Base-by-base conservation (phyloP, 2,329 filamentous ascomycete species). In the Calcarisporium arbuscula region DNA sequence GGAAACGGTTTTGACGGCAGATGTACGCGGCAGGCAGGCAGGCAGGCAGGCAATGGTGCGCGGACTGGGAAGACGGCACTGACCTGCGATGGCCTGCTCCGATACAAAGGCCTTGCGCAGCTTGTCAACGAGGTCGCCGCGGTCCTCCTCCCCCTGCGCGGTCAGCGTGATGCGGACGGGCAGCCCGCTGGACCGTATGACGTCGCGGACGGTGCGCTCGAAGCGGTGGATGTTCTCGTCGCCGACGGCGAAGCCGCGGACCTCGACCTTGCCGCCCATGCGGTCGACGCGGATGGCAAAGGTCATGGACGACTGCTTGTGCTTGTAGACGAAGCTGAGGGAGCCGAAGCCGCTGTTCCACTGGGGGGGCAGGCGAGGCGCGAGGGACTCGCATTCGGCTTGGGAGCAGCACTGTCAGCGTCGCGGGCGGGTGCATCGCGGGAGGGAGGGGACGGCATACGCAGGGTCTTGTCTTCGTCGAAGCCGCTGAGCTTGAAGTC, bases 271-370 rank as follows among this genome's bases (percentile, higher is more conserved):
- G 48, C 72, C 72, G 28, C 89, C 88, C 49, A 95, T 72, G 34
- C 87, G 77, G 56, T 82, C 87, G 42, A 94, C 64, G 54, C 88
- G 90, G 46, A 95, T 58, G 19, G 95, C 69, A 53, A 84, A 95
- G 39, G 82, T 76, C 74, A 89, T 85, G 12, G 87, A 80, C 0
- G 87, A 94, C 55, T 94, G 85, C 17, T 76, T 69, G 58, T 95
- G 89, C 4, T 79, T 77, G 64, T 96, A 96, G 43, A 88, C 77
- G 60, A 96, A 95, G 36, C 82, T 77, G 54, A 86, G 82, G 11
- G 80, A 78, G 41, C 76, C 76, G 38, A 73, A 72, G 15, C 75
- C 74, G 10, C 77, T 67, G 58, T 95, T 95, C 92, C 92, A 96
- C 61, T 79, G 74, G 12, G 72, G 39, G 0, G 87, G 85, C 3